These are phyloP conservation scores for Penicillium decumbens DNA, from an alignment of 2,329 filamentous ascomycete genomes.

Conservation along the genomic window DNA sequence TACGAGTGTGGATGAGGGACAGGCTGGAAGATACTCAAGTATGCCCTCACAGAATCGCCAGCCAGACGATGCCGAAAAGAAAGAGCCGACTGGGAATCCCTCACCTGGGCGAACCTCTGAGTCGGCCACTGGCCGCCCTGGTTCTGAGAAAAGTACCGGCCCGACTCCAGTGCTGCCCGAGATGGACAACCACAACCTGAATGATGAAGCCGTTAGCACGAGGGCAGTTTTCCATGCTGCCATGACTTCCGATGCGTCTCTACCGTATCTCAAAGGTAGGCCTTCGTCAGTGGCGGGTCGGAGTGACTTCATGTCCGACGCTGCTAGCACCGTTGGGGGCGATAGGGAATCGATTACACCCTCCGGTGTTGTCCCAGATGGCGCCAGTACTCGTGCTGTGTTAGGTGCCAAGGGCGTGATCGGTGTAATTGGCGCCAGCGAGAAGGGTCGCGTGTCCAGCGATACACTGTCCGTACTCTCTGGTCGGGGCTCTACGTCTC, in stretches of 20 bases:
- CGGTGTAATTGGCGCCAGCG: slow-evolving; percentile 13
- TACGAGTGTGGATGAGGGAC: slow-evolving; percentile 26
- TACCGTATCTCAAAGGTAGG: slow-evolving; percentile 17
- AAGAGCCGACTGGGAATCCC: background rate
- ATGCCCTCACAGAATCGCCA: slow-evolving; percentile 8
- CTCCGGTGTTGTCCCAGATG: slow-evolving; percentile 19
- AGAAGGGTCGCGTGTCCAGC: slow-evolving; percentile 21
- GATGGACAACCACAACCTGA: slow-evolving; percentile 25
- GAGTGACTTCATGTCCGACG: slow-evolving; percentile 28
- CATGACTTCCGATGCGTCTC: slow-evolving; percentile 20
- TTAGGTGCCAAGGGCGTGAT: slow-evolving; percentile 28
- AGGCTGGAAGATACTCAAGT: slow-evolving; percentile 25
- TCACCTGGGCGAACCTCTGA: slow-evolving; percentile 3
- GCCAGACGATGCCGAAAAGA: slow-evolving; percentile 2
- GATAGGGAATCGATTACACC: slow-evolving; percentile 22
- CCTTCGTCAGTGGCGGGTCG: slow-evolving; percentile 26
- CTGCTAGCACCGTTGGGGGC: slow-evolving; percentile 28
- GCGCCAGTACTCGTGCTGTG: slow-evolving; percentile 31
- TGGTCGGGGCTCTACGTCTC: slow-evolving; percentile 5
- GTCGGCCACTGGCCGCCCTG: slow-evolving; percentile 9
- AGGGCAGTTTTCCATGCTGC: slow-evolving; percentile 29
- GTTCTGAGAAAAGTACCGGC: slow-evolving; percentile 16
- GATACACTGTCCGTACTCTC: slow-evolving; percentile 24
- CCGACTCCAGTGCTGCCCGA: slow-evolving; percentile 30
- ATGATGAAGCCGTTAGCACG: slow-evolving; percentile 34